phyloP scores from a whole-genome alignment of 306 rosid species.

The Benincasa hispida region DNA sequence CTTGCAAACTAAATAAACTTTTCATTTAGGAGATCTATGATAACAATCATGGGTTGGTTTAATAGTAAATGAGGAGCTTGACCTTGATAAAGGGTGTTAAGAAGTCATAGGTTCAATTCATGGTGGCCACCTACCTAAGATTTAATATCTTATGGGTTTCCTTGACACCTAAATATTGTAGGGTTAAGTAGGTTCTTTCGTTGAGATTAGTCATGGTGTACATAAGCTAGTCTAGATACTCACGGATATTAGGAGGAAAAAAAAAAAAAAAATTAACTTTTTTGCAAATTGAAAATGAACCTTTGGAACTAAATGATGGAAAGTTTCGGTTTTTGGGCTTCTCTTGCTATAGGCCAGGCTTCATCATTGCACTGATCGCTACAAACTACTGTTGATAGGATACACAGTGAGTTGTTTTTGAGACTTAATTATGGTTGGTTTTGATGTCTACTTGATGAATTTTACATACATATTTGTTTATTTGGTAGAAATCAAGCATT shows the following conservation, averaged over 20 bases:
- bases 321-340: background rate
- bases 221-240: background rate
- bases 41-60: background rate
- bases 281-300: background rate
- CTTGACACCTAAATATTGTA: too few species aligned
- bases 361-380: background rate
- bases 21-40: too few species aligned
- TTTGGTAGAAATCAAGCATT: background rate
- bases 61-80: background rate
- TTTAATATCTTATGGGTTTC: too few species aligned
- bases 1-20: too few species aligned
- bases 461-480: background rate
- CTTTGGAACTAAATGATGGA: background rate
- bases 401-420: too few species aligned
- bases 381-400: background rate
- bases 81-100: background rate
- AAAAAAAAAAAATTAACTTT: too few species aligned
- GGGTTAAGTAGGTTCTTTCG: too few species aligned
- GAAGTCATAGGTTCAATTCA: background rate
- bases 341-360: background rate
- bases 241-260: too few species aligned
- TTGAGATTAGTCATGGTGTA: background rate
- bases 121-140: too few species aligned
- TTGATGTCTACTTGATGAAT: background rate
- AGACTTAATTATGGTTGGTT: background rate